Evolutionary conservation across 2,329 filamentous ascomycete genomes (phyloP).

Genomic region (Alternaria longipes): DNA sequence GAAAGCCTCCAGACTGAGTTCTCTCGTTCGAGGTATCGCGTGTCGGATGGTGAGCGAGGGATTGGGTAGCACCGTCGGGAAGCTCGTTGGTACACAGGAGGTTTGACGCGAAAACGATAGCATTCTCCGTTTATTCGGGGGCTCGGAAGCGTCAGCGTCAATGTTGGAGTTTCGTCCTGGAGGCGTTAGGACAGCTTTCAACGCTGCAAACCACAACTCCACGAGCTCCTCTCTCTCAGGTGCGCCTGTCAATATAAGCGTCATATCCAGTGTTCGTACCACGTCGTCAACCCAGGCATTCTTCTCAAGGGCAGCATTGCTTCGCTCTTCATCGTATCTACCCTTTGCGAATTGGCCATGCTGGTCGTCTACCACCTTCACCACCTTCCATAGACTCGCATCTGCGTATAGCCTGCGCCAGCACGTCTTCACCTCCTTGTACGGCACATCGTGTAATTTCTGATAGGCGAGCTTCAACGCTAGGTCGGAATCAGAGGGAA

Average conservation of each 20-base stretch:
- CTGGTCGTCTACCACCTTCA: conserved; percentile 36
- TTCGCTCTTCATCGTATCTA: conserved; percentile 10
- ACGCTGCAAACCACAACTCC: conserved; percentile 61
- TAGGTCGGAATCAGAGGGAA: conserved; percentile 57
- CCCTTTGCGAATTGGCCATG: background rate
- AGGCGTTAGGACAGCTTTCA: conserved; percentile 46
- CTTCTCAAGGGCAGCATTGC: conserved; percentile 24
- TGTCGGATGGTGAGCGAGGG: conserved; percentile 21
- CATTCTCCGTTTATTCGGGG: conserved; percentile 32
- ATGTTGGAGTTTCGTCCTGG: background rate
- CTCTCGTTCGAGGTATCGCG: conserved; percentile 32
- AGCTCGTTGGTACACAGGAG: conserved; percentile 20
- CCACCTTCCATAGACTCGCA: conserved; percentile 70
- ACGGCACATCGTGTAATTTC: conserved; percentile 76
- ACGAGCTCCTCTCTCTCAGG: conserved; percentile 46
- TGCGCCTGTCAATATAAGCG: conserved; percentile 73
- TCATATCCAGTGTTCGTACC: conserved; percentile 75
- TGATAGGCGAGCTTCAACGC: conserved; percentile 67
- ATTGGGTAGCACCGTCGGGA: conserved; percentile 23
- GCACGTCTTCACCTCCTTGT: conserved; percentile 69
- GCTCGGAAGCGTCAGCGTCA: conserved; percentile 4
- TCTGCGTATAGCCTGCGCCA: conserved; percentile 80
- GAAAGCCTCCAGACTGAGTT: conserved; percentile 38
- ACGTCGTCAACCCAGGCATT: conserved; percentile 63
- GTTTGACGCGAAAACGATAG: background rate